Percentiles rank a stretch among this genome's conserved stretches.
phyloP scores from a whole-genome alignment of 768 basidiomycete species.

The Zangia roseola region DNA sequence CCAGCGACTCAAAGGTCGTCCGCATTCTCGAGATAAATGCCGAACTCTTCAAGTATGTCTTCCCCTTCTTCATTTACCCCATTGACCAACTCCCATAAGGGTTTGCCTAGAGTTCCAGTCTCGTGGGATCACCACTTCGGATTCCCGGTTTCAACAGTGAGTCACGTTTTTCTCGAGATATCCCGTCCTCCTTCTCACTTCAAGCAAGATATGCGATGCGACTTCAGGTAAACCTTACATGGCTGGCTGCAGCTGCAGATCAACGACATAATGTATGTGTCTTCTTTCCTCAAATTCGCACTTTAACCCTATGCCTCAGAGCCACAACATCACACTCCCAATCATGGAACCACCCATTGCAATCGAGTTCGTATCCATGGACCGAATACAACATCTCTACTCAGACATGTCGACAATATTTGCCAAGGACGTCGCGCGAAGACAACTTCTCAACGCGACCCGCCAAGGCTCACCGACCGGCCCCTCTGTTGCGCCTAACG shows the following conservation, averaged over 20 bases:
- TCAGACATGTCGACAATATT: constrained; percentile 58
- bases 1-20: constrained; percentile 45
- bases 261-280: constrained; percentile 48
- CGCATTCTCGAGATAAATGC: constrained; percentile 65
- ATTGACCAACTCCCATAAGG: constrained; percentile 35
- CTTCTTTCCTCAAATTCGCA: neutral
- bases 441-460: constrained; percentile 34
- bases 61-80: neutral
- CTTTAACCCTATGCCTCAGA: constrained; percentile 18
- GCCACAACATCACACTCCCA: constrained; percentile 45
- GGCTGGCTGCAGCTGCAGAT: constrained; percentile 70
- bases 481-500: constrained; percentile 21
- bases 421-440: constrained; percentile 56
- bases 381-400: constrained; percentile 68
- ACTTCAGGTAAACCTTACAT: constrained; percentile 68
- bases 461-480: constrained; percentile 24
- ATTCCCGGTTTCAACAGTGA: constrained; percentile 58
- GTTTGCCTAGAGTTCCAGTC: constrained; percentile 60
- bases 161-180: constrained; percentile 28
- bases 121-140: constrained; percentile 45
- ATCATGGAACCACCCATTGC: constrained; percentile 54
- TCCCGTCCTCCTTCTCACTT: constrained; percentile 12
- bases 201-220: constrained; percentile 53
- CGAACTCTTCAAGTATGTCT: constrained; percentile 63
- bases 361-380: constrained; percentile 50